phyloP scores from a whole-genome alignment of 2,329 filamentous ascomycete genomes.

The Davidsoniella neocaledoniae region DNA sequence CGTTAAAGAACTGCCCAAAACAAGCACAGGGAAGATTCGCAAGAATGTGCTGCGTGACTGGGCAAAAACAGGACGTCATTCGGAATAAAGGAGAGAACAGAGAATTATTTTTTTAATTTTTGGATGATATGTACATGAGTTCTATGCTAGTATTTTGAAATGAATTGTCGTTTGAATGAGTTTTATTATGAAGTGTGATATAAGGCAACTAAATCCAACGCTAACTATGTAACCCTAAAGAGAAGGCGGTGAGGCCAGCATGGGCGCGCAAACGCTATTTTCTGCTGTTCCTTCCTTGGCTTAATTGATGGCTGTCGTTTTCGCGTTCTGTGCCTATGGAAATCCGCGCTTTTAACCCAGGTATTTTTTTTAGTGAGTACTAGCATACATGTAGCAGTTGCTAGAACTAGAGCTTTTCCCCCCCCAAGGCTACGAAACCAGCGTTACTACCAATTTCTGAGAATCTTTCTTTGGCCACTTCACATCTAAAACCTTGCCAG shows the following conservation, averaged over 20 bases:
- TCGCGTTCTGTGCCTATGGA: neutral
- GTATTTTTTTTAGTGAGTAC: neutral
- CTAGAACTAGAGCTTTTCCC: too few relatives aligned
- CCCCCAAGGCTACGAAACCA: too few relatives aligned
- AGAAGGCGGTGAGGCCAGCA: conserved; percentile 3
- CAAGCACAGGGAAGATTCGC: conserved; percentile 87
- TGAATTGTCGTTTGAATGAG: neutral
- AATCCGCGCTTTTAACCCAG: neutral
- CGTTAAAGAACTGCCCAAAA: conserved; percentile 83
- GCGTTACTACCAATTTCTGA: too few relatives aligned
- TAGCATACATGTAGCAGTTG: too few relatives aligned
- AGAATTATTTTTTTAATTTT: neutral
- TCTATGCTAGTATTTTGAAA: neutral
- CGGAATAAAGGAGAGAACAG: neutral
- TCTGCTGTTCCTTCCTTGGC: conserved; percentile 4
- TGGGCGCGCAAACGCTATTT: neutral
- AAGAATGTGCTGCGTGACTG: conserved; percentile 86
- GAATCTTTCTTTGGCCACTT: too few relatives aligned
- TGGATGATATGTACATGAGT: too few relatives aligned
- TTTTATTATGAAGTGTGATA: neutral
- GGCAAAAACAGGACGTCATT: conserved; percentile 35
- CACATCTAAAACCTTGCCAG: too few relatives aligned
- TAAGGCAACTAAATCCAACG: too few relatives aligned
- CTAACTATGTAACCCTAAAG: neutral
- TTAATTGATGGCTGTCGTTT: conserved; percentile 5